Conservation (phyloP, 805 yeast species). For the Yamadazyma sp. region DNA sequence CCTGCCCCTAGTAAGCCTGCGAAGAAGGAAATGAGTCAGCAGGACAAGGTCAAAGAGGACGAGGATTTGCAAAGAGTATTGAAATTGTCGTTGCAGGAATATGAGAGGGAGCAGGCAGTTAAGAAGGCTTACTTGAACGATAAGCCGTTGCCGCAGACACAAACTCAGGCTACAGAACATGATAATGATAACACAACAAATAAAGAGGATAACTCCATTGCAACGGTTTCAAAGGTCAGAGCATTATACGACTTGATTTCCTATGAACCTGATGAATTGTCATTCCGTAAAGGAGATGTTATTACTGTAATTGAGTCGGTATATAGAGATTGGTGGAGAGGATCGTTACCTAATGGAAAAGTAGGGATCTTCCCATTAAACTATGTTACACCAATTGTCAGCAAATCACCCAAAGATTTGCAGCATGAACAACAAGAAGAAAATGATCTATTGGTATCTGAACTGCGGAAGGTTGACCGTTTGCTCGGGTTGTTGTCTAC, state of each 20-base stretch:
- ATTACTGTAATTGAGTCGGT: conserved; percentile 85
- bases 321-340: conserved; percentile 95
- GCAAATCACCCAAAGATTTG: conserved; percentile 62
- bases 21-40: conserved; percentile 47
- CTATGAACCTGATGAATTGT: conserved; percentile 80
- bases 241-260: conserved; percentile 83
- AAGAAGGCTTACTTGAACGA: conserved; percentile 25
- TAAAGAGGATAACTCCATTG: conserved; percentile 32
- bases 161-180: conserved; percentile 13
- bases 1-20: conserved; percentile 57
- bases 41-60: conserved; percentile 57
- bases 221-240: conserved; percentile 62
- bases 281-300: conserved; percentile 83
- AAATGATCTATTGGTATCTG: conserved; percentile 50
- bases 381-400: conserved; percentile 78
- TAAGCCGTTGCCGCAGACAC: conserved; percentile 40
- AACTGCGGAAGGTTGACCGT: conserved; percentile 61
- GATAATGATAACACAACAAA: background rate
- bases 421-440: conserved; percentile 52
- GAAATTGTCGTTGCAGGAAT: conserved; percentile 69
- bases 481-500: conserved; percentile 52
- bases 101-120: conserved; percentile 39
- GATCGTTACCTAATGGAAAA: conserved; percentile 70
- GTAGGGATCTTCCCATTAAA: conserved; percentile 91
- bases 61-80: conserved; percentile 76